Percentiles rank a stretch among this genome's conserved stretches.
These are phyloP conservation scores for Parastagonospora avenae DNA, from an alignment of 2,329 filamentous ascomycete species.

Conservation along the genomic window DNA sequence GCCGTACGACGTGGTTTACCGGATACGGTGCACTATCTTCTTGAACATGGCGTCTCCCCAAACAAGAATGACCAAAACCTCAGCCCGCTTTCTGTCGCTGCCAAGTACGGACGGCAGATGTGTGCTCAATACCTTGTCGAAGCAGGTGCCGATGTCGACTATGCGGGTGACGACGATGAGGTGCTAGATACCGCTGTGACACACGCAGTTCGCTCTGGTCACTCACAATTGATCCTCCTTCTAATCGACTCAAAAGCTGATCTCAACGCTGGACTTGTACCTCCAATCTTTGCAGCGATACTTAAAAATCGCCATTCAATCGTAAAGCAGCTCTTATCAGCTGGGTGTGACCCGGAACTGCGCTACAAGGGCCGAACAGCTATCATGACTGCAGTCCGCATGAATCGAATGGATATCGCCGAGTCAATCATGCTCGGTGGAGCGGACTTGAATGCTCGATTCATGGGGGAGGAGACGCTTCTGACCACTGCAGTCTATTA, in stretches of 20 bases:
- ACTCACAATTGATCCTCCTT: background rate
- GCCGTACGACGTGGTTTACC: background rate
- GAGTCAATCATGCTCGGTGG: background rate
- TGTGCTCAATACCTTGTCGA: background rate
- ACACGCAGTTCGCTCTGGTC: background rate
- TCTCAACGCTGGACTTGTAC: background rate
- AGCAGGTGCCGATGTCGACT: background rate
- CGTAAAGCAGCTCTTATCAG: background rate
- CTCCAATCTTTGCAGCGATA: background rate
- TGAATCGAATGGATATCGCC: background rate
- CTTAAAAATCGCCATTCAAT: background rate
- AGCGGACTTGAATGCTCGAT: background rate
- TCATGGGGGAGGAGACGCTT: background rate
- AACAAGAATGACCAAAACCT: background rate
- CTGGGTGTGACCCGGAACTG: background rate
- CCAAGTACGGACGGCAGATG: background rate
- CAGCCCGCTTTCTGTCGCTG: background rate
- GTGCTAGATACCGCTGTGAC: background rate
- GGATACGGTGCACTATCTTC: background rate
- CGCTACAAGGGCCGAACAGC: background rate
- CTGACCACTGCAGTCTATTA: background rate
- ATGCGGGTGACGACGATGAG: background rate
- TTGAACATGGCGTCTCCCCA: background rate
- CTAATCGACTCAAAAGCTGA: background rate
- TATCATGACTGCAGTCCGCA: background rate